Percentiles rank a stretch among this genome's conserved stretches.
Evolutionary conservation across 768 basidiomycete species (phyloP).

Genomic region (Tricholoma terreum): DNA sequence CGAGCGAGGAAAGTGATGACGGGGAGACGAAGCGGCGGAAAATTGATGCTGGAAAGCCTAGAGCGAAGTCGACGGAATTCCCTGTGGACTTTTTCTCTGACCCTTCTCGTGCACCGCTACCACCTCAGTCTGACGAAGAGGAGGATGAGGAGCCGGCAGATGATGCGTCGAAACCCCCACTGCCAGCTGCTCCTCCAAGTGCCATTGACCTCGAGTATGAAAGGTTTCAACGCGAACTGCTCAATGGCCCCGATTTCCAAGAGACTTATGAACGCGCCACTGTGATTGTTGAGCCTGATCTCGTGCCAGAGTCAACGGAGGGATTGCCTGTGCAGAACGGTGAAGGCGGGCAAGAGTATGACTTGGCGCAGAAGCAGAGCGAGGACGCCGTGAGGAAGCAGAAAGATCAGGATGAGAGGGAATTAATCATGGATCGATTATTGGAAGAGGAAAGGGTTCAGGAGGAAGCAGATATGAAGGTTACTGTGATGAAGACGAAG

Average conservation of each 20-base stretch:
- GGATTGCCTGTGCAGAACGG: conserved; percentile 44
- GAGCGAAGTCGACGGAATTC: conserved; percentile 29
- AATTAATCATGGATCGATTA: conserved; percentile 82
- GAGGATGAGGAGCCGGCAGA: conserved; percentile 33
- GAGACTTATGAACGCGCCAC: conserved; percentile 71
- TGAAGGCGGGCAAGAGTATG: conserved; percentile 22
- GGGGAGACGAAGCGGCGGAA: conserved; percentile 26
- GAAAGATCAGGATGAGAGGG: conserved; percentile 70
- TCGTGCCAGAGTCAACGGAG: conserved; percentile 42
- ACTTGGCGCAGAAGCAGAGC: conserved; percentile 29
- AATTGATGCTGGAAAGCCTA: neutral
- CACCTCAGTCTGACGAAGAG: conserved; percentile 38
- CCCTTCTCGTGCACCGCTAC: conserved; percentile 47
- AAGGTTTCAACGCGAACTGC: conserved; percentile 63
- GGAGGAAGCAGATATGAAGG: conserved; percentile 83
- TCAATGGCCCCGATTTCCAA: conserved; percentile 41
- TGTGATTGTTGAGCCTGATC: conserved; percentile 63
- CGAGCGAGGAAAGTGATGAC: conserved; percentile 11
- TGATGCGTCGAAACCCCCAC: conserved; percentile 9
- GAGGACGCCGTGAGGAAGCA: conserved; percentile 45
- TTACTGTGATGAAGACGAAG: conserved; percentile 58
- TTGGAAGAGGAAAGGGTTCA: conserved; percentile 83
- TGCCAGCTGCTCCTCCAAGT: conserved; percentile 18
- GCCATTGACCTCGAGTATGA: conserved; percentile 71
- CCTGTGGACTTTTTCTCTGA: conserved; percentile 84